phyloP scores from a whole-genome alignment of 768 basidiomycete genomes.

The Hydnomerulius pinastri region DNA sequence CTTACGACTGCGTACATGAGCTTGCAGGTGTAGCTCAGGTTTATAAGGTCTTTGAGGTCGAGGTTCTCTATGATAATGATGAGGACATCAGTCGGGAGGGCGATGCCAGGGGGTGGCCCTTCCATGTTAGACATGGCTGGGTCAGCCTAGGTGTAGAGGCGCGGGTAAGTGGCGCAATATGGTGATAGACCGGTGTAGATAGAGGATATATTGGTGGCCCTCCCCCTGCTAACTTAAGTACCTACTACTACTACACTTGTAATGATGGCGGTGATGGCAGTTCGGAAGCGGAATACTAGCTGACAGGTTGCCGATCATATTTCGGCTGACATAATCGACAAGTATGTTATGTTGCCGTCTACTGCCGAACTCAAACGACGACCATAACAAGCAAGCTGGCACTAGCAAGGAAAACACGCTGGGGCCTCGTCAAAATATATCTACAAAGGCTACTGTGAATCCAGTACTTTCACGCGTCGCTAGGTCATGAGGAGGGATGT shows the following conservation, averaged over 20 bases:
- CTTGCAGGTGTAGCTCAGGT: slow-evolving; percentile 32
- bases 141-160: too few relatives aligned
- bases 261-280: neutral
- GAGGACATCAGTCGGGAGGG: slow-evolving; percentile 57
- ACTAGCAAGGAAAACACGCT: too few relatives aligned
- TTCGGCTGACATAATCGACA: neutral
- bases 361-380: neutral
- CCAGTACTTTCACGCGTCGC: slow-evolving; percentile 3
- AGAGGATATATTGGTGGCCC: neutral
- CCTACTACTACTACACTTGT: too few relatives aligned
- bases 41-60: slow-evolving; percentile 42
- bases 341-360: neutral
- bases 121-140: neutral
- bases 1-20: slow-evolving; percentile 42
- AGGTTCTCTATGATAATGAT: slow-evolving; percentile 53
- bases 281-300: neutral
- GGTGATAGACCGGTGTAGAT: neutral
- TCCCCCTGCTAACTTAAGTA: too few relatives aligned
- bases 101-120: slow-evolving; percentile 3
- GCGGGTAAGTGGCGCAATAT: neutral
- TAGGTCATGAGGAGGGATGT: slow-evolving; percentile 85
- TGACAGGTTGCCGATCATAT: neutral
- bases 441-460: neutral
- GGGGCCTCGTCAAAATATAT: too few relatives aligned
- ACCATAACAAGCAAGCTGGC: neutral